Base-by-base conservation (phyloP, 2,329 filamentous ascomycete species). In the Fusarium praegraminearum region DNA sequence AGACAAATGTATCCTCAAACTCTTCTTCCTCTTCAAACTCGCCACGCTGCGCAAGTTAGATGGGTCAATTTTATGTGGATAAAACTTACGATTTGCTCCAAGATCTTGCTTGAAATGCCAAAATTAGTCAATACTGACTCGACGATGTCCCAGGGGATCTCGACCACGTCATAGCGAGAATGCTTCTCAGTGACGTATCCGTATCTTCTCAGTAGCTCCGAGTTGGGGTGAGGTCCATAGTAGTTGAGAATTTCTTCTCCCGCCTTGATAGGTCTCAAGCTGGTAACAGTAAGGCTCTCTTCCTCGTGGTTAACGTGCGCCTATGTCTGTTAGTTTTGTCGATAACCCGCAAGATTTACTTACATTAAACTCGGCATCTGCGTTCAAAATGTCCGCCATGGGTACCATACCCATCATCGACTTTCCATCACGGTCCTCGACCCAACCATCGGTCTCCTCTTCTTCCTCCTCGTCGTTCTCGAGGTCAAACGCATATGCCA, bases 401-500 rank as follows among this genome's bases (percentile, higher is more conserved):
- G 94, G 93, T 0, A 97, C 91, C 93, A 97, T 96, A 54, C 92
- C 94, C 80, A 97, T 93, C 77, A 86, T 80, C 1, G 83, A 81
- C 67, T 83, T 83, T 11, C 83, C 83, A 4, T 90, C 84, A 52
- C 85, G 84, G 58, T 91, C 89, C 59, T 90, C 89, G 2, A 91
- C 84, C 82, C 90, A 91, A 44, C 87, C 89, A 26, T 89, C 89
- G 9, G 86, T 82, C 15, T 89, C 86, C 3, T 90, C 86, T 4
- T 89, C 87, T 24, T 89, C 78, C 1, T 87, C 83, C 7, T 89
- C 86, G 0, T 84, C 81, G 10, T 83, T 83, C 49, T 88, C 87
- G 9, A 97, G 86, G 71, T 97, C 94, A 76, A 97, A 97, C 0
- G 93, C 93, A 76, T 97, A 97, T 0, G 93, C 91, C 93, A 97